Evolutionary conservation across 2,329 filamentous ascomycete species (phyloP).

Genomic region (Aspergillus spinulosporus): DNA sequence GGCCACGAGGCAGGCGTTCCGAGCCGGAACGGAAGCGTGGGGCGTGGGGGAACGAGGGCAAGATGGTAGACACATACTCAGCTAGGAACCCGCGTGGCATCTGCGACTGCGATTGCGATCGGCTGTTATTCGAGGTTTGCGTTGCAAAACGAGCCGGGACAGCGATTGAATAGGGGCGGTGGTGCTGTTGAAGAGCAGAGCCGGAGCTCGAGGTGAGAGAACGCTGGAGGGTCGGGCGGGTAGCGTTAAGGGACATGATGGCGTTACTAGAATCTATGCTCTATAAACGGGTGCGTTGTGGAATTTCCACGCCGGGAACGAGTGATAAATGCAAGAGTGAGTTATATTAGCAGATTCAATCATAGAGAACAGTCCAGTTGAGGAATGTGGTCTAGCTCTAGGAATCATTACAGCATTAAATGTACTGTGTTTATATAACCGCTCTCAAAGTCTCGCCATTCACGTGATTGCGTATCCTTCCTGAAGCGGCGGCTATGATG

Average conservation of each 20-base stretch:
- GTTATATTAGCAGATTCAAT: too few species aligned
- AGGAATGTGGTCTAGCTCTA: neutral
- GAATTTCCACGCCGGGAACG: too few species aligned
- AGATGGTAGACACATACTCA: conserved; percentile 2
- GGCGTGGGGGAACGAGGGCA: neutral
- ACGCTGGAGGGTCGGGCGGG: conserved; percentile 3
- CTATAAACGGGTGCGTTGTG: too few species aligned
- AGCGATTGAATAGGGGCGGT: conserved; percentile 1
- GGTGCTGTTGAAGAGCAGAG: neutral
- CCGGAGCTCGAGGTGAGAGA: neutral
- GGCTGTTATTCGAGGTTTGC: neutral
- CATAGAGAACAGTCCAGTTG: too few species aligned
- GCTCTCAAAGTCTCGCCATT: neutral
- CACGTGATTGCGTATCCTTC: conserved; percentile 5
- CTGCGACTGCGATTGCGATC: neutral
- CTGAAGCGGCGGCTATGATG: conserved; percentile 5
- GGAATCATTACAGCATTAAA: neutral
- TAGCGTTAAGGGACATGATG: conserved; percentile 1
- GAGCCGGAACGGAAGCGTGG: neutral
- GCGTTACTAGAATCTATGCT: neutral
- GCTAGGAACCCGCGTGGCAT: conserved; percentile 3
- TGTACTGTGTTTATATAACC: neutral
- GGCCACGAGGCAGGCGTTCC: neutral
- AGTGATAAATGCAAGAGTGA: too few species aligned
- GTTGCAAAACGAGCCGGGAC: conserved; percentile 3